Conservation (phyloP, 495 filamentous ascomycete genomes). For the Rostrohypoxylon terebratum region DNA sequence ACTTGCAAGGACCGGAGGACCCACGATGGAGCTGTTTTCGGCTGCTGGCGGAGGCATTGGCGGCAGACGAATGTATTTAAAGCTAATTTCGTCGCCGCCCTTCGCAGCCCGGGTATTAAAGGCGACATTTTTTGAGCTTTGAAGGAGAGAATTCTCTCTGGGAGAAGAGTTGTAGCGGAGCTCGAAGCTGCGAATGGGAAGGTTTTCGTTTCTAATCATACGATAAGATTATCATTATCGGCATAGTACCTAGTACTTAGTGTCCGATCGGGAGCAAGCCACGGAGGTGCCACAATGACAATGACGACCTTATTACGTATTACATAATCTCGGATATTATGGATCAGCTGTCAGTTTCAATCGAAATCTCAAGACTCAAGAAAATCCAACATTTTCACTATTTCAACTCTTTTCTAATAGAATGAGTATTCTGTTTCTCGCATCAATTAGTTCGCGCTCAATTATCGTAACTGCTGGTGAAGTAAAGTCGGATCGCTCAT, state of each 20-base stretch:
- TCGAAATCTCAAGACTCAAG: neutral
- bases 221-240: constrained; percentile 35
- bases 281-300: neutral
- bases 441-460: neutral
- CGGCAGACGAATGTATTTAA: constrained; percentile 70
- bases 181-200: constrained; percentile 33
- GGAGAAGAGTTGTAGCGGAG: neutral
- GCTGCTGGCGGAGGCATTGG: constrained; percentile 67
- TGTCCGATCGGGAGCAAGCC: neutral
- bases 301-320: neutral
- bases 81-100: constrained; percentile 65
- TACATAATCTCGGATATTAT: constrained; percentile 1
- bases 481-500: constrained; percentile 11
- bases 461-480: neutral
- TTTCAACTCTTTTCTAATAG: neutral
- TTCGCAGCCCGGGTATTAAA: constrained; percentile 63
- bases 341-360: neutral
- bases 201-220: constrained; percentile 47
- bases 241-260: constrained; percentile 11
- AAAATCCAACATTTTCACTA: neutral
- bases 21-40: constrained; percentile 46
- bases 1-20: constrained; percentile 42
- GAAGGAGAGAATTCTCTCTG: constrained; percentile 18
- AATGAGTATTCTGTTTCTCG: neutral
- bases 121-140: constrained; percentile 58